These are phyloP conservation scores for Apiotrichum brassicae DNA, from an alignment of 1,284 basidiomycete genomes.

Conservation along the genomic window DNA sequence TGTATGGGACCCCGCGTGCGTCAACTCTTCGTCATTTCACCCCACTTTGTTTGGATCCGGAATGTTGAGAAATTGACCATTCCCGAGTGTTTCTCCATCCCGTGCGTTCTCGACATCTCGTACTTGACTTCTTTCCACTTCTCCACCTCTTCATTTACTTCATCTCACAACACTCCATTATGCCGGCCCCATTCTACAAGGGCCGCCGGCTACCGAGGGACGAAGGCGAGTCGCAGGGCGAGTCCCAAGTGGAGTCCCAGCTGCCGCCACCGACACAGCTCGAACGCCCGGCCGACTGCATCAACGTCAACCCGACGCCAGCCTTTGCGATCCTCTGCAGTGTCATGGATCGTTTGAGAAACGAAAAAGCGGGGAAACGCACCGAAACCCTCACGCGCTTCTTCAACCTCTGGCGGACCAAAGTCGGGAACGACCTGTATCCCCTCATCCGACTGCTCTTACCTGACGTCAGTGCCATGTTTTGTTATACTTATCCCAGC, in stretches of 20 bases:
- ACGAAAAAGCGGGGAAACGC: conserved; percentile 36
- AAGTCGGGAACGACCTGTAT: conserved; percentile 50
- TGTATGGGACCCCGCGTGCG: too few relatives aligned
- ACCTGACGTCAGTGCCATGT: conserved; percentile 43
- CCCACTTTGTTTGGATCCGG: too few relatives aligned
- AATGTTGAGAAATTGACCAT: too few relatives aligned
- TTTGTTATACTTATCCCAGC: conserved; percentile 53
- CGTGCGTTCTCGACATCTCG: too few relatives aligned
- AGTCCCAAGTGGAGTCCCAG: neutral
- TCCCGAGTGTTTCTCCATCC: too few relatives aligned
- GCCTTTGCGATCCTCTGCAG: conserved; percentile 42
- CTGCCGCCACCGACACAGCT: conserved; percentile 25
- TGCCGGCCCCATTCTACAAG: neutral
- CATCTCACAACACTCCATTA: too few relatives aligned
- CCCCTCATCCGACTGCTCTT: conserved; percentile 49
- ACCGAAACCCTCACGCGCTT: conserved; percentile 37
- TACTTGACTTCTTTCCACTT: too few relatives aligned
- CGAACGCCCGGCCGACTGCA: conserved; percentile 43
- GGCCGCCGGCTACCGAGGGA: neutral
- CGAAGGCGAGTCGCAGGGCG: neutral
- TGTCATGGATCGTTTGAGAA: conserved; percentile 43
- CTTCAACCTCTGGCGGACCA: conserved; percentile 44
- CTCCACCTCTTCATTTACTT: too few relatives aligned
- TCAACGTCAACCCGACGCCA: conserved; percentile 43
- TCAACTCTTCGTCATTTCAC: too few relatives aligned